These are phyloP conservation scores for Nitzschia putrida DNA, from an alignment of 108 stramenopile species.

Conservation along the genomic window DNA sequence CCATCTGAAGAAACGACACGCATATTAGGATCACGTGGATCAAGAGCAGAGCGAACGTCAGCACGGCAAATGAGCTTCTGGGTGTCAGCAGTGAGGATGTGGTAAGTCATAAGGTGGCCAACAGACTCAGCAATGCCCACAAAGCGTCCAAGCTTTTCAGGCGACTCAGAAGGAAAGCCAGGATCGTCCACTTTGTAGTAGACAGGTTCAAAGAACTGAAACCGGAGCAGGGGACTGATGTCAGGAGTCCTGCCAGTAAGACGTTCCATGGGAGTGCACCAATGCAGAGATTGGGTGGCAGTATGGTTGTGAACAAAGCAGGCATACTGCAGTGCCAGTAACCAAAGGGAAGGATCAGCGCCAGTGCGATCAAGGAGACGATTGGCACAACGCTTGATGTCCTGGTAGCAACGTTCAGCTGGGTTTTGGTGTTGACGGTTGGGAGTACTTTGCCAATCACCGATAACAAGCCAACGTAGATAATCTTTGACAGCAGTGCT, in stretches of 20 bases:
- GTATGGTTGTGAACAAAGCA: too few species aligned
- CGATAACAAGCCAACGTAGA: too few species aligned
- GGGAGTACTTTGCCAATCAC: too few species aligned
- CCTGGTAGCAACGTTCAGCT: constrained; percentile 32
- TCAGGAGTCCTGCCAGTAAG: constrained; percentile 25
- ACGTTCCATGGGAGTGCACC: constrained; percentile 16
- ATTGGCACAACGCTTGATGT: constrained; percentile 15
- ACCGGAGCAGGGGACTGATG: constrained; percentile 18
- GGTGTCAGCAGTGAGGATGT: constrained; percentile 17
- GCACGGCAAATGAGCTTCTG: constrained; percentile 26
- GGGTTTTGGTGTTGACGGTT: constrained; percentile 38
- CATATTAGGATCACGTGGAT: not conserved
- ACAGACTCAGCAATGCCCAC: constrained; percentile 38
- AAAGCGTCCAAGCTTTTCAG: constrained; percentile 11
- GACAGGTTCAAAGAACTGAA: constrained; percentile 30
- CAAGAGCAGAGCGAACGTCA: constrained; percentile 9
- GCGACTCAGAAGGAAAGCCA: constrained; percentile 2
- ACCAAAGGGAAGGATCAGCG: constrained; percentile 27
- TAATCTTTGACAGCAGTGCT: too few species aligned
- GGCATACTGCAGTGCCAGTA: constrained; percentile 18
- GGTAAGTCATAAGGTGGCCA: constrained; percentile 34
- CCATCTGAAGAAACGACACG: not conserved
- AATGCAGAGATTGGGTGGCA: constrained; percentile 7
- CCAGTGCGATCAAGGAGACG: constrained; percentile 27
- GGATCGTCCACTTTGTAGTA: constrained; percentile 7